Base-by-base conservation (phyloP, 2,329 filamentous ascomycete genomes). In the Pyrenophora teres region DNA sequence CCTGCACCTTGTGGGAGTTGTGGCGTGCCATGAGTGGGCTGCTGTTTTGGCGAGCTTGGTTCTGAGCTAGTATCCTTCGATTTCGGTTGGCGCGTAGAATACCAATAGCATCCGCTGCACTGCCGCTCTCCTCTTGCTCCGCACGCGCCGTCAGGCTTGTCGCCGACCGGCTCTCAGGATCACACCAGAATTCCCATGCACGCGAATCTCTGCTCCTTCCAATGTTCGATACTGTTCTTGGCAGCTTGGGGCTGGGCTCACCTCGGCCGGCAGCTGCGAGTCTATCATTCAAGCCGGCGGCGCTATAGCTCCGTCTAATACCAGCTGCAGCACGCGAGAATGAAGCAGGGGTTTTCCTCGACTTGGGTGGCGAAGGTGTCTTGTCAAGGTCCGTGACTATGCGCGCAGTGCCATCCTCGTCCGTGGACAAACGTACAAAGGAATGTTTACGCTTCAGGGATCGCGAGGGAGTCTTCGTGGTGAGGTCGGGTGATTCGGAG, bases 161-260 rank as follows among this genome's bases (percentile, higher is more conserved):
- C 31, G 65, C 70, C 50, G 91, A 90, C 37, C 88, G 86, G 44
- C 83, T 80, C 60, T 94, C 89, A 6, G 87, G 86, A 68, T 96
- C 90, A 65, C 90, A 93, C 76, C 89, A 92, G 50, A 91, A 91
- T 67, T 96, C 90, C 93, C 93, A 97, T 6, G 88, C 89, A 43
- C 92, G 86, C 15, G 92, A 90, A 71, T 97, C 90, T 47, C 90
- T 86, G 50, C 92, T 96, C 50, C 93, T 72, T 13, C 90, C 90
- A 49, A 87, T 85, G 30, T 78, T 76, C 59, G 70, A 68, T 16
- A 82, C 83, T 21, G 82, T 80, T 12, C 84, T 73, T n/a, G 67
- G 62, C 31, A 73, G 60, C 54, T 69, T 68, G 13, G 72, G 63
- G 46, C 65, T 64, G 19, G 70, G 69, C 48, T 66, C 62, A 30